Percentiles rank a stretch among this genome's conserved stretches.
Conservation (phyloP, 2,329 filamentous ascomycete species). For the Colletotrichum destructivum region DNA sequence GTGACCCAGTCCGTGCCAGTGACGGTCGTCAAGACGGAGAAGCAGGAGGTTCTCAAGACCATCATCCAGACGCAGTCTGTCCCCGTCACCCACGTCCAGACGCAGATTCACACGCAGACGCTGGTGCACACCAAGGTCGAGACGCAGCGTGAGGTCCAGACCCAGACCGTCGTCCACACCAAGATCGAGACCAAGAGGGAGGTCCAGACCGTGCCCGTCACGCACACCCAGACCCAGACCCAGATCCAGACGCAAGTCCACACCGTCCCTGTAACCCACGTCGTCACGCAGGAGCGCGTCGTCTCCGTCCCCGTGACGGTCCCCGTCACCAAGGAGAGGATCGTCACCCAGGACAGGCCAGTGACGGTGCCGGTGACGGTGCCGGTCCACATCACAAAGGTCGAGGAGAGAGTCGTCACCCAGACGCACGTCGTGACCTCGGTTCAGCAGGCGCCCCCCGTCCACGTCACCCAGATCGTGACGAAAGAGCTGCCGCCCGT, state of each 20-base stretch:
- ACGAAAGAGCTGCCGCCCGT: conserved; percentile 17
- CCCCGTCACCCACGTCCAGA: conserved; percentile 31
- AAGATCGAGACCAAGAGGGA: conserved; percentile 17
- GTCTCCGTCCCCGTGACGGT: conserved; percentile 10
- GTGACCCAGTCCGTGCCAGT: conserved; percentile 24
- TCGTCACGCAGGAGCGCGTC: conserved; percentile 24
- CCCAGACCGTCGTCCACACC: conserved; percentile 23
- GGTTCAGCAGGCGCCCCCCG: not conserved
- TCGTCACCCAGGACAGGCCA: conserved; percentile 7
- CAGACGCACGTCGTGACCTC: conserved; percentile 24
- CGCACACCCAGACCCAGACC: conserved; percentile 15
- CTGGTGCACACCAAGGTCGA: conserved; percentile 11
- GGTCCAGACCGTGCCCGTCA: conserved; percentile 20
- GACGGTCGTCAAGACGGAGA: conserved; percentile 31
- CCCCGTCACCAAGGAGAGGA: not conserved
- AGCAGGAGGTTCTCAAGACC: conserved; percentile 22
- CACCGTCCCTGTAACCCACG: conserved; percentile 30
- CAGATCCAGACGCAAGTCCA: conserved; percentile 1
- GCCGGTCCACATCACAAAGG: conserved; percentile 20
- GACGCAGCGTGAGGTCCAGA: conserved; percentile 21
- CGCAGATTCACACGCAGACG: conserved; percentile 7
- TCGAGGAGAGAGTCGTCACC: conserved; percentile 20
- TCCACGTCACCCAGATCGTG: conserved; percentile 15
- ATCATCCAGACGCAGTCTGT: conserved; percentile 12
- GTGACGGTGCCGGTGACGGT: not conserved